Percentiles rank a stretch among this genome's conserved stretches.
Evolutionary conservation across 768 basidiomycete genomes (phyloP).

Genomic region (Phylloporus arenicola): DNA sequence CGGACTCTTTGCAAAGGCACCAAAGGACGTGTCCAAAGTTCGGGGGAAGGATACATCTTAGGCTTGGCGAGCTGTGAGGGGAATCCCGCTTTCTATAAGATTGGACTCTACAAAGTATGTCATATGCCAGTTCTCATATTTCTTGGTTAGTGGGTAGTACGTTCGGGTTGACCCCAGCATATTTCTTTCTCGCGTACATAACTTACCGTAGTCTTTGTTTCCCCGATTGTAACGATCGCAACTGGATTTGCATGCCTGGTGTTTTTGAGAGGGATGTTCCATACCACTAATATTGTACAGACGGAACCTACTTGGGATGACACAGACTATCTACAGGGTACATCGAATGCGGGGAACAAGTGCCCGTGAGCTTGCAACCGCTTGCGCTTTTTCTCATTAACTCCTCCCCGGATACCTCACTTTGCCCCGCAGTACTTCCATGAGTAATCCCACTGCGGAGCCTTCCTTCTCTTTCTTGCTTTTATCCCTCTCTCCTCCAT

Average conservation of each 20-base stretch:
- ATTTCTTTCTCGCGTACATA: no score
- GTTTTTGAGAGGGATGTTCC: not conserved
- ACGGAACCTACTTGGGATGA: not conserved
- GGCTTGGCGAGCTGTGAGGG: not conserved
- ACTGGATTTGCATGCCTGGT: not conserved
- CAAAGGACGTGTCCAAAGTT: slow-evolving; percentile 5
- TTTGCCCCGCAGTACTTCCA: slow-evolving; percentile 28
- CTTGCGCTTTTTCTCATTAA: not conserved
- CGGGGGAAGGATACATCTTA: not conserved
- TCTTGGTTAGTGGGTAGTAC: no score
- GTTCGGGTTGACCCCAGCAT: no score
- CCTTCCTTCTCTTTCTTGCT: slow-evolving; percentile 20
- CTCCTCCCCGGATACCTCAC: slow-evolving; percentile 20
- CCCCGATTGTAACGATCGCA: no score
- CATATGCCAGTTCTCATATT: no score
- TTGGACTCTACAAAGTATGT: no score
- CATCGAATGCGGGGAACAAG: not conserved
- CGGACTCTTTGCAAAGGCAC: slow-evolving; percentile 24
- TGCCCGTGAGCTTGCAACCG: not conserved
- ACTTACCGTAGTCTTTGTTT: no score
- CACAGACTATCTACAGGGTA: not conserved
- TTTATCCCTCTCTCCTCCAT: slow-evolving; percentile 35
- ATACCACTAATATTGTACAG: not conserved
- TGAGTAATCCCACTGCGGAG: slow-evolving; percentile 27
- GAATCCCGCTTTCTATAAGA: not conserved